Evolutionary conservation across 1,139 yeast genomes (phyloP).

Genomic region (Blastobotrys persicus): DNA sequence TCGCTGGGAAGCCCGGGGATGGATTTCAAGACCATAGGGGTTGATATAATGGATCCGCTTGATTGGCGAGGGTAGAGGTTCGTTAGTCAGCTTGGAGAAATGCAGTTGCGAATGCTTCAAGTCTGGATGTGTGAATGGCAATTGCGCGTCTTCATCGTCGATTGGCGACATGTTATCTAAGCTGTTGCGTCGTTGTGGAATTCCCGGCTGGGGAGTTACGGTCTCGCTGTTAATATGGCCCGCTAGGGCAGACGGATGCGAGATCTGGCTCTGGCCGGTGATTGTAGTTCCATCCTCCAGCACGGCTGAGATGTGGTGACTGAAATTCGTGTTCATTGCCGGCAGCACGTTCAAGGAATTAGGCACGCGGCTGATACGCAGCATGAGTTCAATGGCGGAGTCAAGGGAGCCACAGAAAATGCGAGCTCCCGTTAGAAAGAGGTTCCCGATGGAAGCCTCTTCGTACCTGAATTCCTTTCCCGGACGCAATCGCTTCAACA

Average conservation of each 20-base stretch:
- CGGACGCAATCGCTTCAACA: slow-evolving; percentile 65
- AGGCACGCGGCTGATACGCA: slow-evolving; percentile 64
- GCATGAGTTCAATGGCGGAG: slow-evolving; percentile 73
- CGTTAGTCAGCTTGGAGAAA: slow-evolving; percentile 55
- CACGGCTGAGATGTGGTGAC: slow-evolving; percentile 81
- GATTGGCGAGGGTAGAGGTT: slow-evolving; percentile 67
- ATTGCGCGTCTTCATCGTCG: slow-evolving; percentile 58
- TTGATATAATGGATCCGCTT: slow-evolving; percentile 74
- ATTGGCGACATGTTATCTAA: slow-evolving; percentile 24
- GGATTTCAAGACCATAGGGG: slow-evolving; percentile 84
- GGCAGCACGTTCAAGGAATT: slow-evolving; percentile 63
- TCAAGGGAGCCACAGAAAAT: slow-evolving; percentile 81
- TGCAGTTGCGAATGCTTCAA: slow-evolving; percentile 69
- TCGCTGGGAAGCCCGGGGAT: slow-evolving; percentile 69
- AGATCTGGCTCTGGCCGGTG: slow-evolving; percentile 93
- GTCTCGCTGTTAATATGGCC: slow-evolving; percentile 2
- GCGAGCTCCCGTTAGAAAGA: slow-evolving; percentile 79
- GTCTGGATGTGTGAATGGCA: slow-evolving; percentile 80
- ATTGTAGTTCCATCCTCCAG: slow-evolving; percentile 68
- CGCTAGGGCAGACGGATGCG: slow-evolving; percentile 59
- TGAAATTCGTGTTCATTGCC: slow-evolving; percentile 78
- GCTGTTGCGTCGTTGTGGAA: slow-evolving; percentile 2
- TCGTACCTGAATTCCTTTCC: slow-evolving; percentile 62
- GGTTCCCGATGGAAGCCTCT: slow-evolving; percentile 80
- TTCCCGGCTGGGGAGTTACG: slow-evolving; percentile 8